These are phyloP conservation scores for Saccharata proteae DNA, from an alignment of 2,329 filamentous ascomycete genomes.

Conservation along the genomic window DNA sequence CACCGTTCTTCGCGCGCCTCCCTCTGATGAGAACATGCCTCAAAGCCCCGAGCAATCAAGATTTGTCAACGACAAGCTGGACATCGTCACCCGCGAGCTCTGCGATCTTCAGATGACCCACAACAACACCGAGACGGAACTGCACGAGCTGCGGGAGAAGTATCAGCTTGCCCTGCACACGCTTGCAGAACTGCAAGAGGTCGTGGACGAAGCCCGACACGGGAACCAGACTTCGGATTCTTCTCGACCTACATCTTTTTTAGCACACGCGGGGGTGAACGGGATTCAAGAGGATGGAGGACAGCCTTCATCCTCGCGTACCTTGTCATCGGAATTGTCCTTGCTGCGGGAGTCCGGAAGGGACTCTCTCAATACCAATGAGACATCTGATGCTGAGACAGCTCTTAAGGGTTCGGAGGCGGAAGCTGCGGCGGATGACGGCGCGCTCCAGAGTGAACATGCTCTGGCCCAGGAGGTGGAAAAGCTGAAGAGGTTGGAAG, in stretches of 20 bases:
- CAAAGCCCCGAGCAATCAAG: constrained; percentile 69
- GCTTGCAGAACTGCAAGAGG: constrained; percentile 74
- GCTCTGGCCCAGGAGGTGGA: constrained; percentile 53
- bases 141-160: constrained; percentile 69
- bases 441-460: constrained; percentile 12
- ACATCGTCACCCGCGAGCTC: constrained; percentile 81
- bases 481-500: constrained; percentile 55
- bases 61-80: constrained; percentile 85
- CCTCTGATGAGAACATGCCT: constrained; percentile 31
- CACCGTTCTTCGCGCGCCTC: constrained; percentile 8
- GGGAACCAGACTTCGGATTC: constrained; percentile 25
- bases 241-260: constrained; percentile 64
- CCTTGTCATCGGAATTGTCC: constrained; percentile 86
- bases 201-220: constrained; percentile 59
- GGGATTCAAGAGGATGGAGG: constrained; percentile 52
- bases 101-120: constrained; percentile 85
- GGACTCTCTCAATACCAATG: constrained; percentile 34
- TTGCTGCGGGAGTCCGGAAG: constrained; percentile 61
- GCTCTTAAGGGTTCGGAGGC: constrained; percentile 13
- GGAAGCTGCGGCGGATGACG: constrained; percentile 13
- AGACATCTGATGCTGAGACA: constrained; percentile 49
- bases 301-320: constrained; percentile 70
- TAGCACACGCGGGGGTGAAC: constrained; percentile 62
- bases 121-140: constrained; percentile 69
- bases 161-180: constrained; percentile 81